Evolutionary conservation across 306 rosid species (phyloP).

Genomic region (Quercus bicolor): DNA sequence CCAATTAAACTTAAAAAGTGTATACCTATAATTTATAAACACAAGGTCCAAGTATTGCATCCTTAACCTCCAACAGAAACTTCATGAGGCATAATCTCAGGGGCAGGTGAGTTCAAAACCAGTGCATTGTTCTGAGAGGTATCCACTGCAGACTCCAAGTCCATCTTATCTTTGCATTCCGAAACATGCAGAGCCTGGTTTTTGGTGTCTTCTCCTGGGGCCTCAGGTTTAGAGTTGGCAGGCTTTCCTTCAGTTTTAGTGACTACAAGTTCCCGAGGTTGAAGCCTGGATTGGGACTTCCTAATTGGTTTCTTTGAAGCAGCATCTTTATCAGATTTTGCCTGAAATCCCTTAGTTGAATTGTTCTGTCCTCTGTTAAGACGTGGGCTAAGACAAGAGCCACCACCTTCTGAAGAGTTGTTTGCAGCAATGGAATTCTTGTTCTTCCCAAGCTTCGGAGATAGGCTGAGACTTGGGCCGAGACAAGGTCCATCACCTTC

Average conservation of each 20-base stretch:
- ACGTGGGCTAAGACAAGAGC: slow-evolving; percentile 29
- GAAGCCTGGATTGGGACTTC: slow-evolving; percentile 47
- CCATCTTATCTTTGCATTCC: slow-evolving; percentile 25
- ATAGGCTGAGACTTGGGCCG: slow-evolving; percentile 40
- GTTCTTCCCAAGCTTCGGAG: slow-evolving; percentile 35
- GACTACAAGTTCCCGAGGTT: slow-evolving; percentile 36
- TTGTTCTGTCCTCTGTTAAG: slow-evolving; percentile 42
- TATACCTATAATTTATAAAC: slow-evolving; percentile 22
- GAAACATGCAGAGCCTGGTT: slow-evolving; percentile 25
- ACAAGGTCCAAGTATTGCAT: slow-evolving; percentile 8
- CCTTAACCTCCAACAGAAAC: slow-evolving; percentile 60
- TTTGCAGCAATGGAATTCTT: slow-evolving; percentile 32
- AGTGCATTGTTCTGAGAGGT: slow-evolving; percentile 27
- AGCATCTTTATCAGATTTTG: slow-evolving; percentile 36
- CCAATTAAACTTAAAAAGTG: slow-evolving; percentile 17
- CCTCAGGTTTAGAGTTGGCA: slow-evolving; percentile 26
- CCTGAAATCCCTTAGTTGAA: slow-evolving; percentile 31
- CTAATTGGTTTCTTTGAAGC: slow-evolving; percentile 51
- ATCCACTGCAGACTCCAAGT: slow-evolving; percentile 28
- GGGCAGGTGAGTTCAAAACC: slow-evolving; percentile 25
- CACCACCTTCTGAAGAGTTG: slow-evolving; percentile 32
- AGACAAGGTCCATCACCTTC: slow-evolving; percentile 47
- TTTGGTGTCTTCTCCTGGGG: slow-evolving; percentile 25
- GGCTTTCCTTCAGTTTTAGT: slow-evolving; percentile 32
- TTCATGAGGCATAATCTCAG: slow-evolving; percentile 59